phyloP scores from a whole-genome alignment of 768 basidiomycete species.

The Auriscalpium vulgare region DNA sequence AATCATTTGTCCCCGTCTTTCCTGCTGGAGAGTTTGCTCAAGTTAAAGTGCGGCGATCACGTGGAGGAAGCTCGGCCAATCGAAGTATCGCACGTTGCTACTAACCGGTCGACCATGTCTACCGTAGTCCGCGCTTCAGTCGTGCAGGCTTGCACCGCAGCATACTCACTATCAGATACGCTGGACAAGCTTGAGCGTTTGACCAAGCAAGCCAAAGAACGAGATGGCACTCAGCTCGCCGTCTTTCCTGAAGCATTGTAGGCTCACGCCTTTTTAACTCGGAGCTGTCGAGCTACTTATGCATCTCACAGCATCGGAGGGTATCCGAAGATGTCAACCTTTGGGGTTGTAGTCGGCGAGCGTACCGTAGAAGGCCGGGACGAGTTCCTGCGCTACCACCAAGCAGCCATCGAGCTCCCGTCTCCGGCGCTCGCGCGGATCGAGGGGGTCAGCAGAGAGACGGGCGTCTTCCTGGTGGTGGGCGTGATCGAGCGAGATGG shows the following conservation, averaged over 20 bases:
- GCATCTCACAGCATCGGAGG: conserved; percentile 40
- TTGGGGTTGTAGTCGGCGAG: conserved; percentile 43
- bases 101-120: not conserved
- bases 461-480: conserved; percentile 47
- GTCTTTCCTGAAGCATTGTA: conserved; percentile 57
- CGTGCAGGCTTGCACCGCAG: conserved; percentile 41
- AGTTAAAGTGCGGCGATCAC: too few relatives aligned
- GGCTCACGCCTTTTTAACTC: conserved; percentile 12
- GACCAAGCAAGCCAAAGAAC: conserved; percentile 36
- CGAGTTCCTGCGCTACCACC: conserved; percentile 47
- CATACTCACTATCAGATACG: conserved; percentile 37
- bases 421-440: conserved; percentile 40
- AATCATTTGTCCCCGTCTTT: too few relatives aligned
- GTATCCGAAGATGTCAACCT: conserved; percentile 51
- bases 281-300: not conserved
- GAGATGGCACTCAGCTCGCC: conserved; percentile 39
- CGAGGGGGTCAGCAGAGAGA: conserved; percentile 39
- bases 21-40: too few relatives aligned
- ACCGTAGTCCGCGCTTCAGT: conserved; percentile 42
- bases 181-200: conserved; percentile 41
- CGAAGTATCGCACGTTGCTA: not conserved
- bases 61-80: too few relatives aligned
- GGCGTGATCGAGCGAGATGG: conserved; percentile 53
- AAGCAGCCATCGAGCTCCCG: conserved; percentile 49
- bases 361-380: conserved; percentile 44